Conservation (phyloP, 495 filamentous ascomycete genomes). For the Penicillium turbatum region DNA sequence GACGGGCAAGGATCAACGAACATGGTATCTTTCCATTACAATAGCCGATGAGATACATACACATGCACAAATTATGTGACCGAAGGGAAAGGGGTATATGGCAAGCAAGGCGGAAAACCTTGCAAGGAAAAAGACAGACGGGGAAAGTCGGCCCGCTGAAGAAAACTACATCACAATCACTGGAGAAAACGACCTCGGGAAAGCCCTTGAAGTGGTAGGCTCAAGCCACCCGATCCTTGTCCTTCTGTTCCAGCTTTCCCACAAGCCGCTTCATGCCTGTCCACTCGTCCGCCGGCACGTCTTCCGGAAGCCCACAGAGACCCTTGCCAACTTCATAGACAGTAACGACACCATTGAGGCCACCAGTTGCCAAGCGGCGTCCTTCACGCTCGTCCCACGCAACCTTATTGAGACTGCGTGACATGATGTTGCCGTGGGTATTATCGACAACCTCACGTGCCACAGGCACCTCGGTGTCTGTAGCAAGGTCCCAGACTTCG, state of each 20-base stretch:
- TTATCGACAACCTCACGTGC: slow-evolving; percentile 49
- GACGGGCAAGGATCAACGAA: not conserved
- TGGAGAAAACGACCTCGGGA: slow-evolving; percentile 3
- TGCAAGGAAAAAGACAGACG: slow-evolving; percentile 10
- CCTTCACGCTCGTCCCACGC: slow-evolving; percentile 92
- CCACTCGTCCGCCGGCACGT: slow-evolving; percentile 84
- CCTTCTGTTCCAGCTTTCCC: slow-evolving; percentile 52
- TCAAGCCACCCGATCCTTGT: slow-evolving; percentile 40
- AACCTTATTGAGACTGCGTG: slow-evolving; percentile 82
- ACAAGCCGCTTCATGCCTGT: slow-evolving; percentile 81
- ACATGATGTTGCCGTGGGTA: slow-evolving; percentile 50
- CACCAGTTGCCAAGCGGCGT: slow-evolving; percentile 78
- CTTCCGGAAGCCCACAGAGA: slow-evolving; percentile 68
- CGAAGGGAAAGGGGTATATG: slow-evolving; percentile 31
- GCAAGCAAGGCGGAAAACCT: slow-evolving; percentile 19
- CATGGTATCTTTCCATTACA: not conserved
- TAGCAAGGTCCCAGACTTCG: slow-evolving; percentile 91
- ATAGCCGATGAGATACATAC: slow-evolving; percentile 14
- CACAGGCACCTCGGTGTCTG: slow-evolving; percentile 87
- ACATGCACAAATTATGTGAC: slow-evolving; percentile 18
- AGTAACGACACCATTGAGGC: slow-evolving; percentile 81
- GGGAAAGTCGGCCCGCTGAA: slow-evolving; percentile 5
- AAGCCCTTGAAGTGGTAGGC: not conserved
- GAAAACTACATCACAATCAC: slow-evolving; percentile 8
- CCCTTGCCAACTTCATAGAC: slow-evolving; percentile 92